These are phyloP conservation scores for Eurotiales sp. DNA, from an alignment of 2,329 filamentous ascomycete species.

Conservation along the genomic window DNA sequence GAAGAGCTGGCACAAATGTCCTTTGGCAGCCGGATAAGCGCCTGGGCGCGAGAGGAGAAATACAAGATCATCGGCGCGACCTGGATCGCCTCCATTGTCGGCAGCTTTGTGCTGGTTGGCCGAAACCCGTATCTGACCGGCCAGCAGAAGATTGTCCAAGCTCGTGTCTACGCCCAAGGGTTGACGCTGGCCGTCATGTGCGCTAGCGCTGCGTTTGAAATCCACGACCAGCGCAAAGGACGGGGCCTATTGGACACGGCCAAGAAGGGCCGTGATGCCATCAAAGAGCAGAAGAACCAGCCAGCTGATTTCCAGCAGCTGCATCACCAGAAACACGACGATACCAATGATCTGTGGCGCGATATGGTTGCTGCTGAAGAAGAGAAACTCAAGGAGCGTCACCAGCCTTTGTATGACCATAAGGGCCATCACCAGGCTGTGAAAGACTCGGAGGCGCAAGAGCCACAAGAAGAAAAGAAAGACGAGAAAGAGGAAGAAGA, in stretches of 20 bases:
- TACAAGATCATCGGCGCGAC: slow-evolving; percentile 80
- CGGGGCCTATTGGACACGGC: slow-evolving; percentile 45
- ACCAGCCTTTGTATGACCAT: slow-evolving; percentile 33
- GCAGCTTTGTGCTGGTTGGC: slow-evolving; percentile 71
- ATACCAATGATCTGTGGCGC: slow-evolving; percentile 82
- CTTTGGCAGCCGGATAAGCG: slow-evolving; percentile 57
- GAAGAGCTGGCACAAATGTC: slow-evolving; percentile 56
- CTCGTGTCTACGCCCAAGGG: slow-evolving; percentile 89
- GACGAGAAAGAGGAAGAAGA: slow-evolving; percentile 13
- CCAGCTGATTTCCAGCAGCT: slow-evolving; percentile 71
- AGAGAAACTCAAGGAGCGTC: slow-evolving; percentile 40
- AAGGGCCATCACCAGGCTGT: slow-evolving; percentile 20
- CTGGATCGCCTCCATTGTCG: slow-evolving; percentile 77
- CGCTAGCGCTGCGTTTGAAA: slow-evolving; percentile 78
- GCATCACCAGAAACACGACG: slow-evolving; percentile 80
- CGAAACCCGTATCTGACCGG: slow-evolving; percentile 71
- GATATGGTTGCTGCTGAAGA: slow-evolving; percentile 50
- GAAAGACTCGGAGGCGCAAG: slow-evolving; percentile 19
- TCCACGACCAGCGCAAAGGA: slow-evolving; percentile 70
- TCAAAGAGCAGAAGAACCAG: slow-evolving; percentile 57
- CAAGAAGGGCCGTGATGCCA: slow-evolving; percentile 73
- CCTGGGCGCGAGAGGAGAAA: slow-evolving; percentile 74
- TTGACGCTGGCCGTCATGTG: slow-evolving; percentile 81
- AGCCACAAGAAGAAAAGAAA: slow-evolving; percentile 10
- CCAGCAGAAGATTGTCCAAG: slow-evolving; percentile 87